phyloP scores from a whole-genome alignment of 164 flowering plant species.

The Aristolochia contorta region DNA sequence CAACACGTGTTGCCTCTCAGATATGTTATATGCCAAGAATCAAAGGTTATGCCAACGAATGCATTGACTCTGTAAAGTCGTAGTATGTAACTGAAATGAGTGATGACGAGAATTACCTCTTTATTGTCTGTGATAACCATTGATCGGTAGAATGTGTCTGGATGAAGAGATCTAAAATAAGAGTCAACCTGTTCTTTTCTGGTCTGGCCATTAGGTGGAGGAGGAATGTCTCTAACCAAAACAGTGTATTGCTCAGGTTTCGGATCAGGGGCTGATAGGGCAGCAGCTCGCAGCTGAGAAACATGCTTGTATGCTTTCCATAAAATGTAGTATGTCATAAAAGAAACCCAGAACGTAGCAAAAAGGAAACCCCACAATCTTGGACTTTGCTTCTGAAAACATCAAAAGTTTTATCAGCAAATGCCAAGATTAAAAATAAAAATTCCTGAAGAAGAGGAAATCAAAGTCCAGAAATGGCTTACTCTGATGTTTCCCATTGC shows the following conservation, averaged over 20 bases:
- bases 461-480: constrained; percentile 12
- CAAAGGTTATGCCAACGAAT: too few species aligned
- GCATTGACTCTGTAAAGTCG: neutral
- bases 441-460: too few species aligned
- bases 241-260: constrained; percentile 70
- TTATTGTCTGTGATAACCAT: constrained; percentile 69
- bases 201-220: constrained; percentile 43
- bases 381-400: constrained; percentile 44
- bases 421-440: too few species aligned
- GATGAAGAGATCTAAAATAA: constrained; percentile 63
- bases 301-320: constrained; percentile 92
- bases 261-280: constrained; percentile 47
- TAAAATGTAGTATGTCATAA: constrained; percentile 55
- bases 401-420: too few species aligned
- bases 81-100: neutral
- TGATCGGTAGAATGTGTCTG: constrained; percentile 76
- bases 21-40: too few species aligned
- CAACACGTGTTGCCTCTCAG: neutral
- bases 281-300: constrained; percentile 46
- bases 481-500: constrained; percentile 71
- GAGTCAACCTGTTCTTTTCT: constrained; percentile 85
- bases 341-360: constrained; percentile 70
- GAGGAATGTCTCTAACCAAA: constrained; percentile 84
- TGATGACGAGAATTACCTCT: constrained; percentile 30
- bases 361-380: constrained; percentile 79